Evolutionary conservation across 2,329 filamentous ascomycete species (phyloP).

Genomic region (Paecilomyces dactylethromorphus): DNA sequence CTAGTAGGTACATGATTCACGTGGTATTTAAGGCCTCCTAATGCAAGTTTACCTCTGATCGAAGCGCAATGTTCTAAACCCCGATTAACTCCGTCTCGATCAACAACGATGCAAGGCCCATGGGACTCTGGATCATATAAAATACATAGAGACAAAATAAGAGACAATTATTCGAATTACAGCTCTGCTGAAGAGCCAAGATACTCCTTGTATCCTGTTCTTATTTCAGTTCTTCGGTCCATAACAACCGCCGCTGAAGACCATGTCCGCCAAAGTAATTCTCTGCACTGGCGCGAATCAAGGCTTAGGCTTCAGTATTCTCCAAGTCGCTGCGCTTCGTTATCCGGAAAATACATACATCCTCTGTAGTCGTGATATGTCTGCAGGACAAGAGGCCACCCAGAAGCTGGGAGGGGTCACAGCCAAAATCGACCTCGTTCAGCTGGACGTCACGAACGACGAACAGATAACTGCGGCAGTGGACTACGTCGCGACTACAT

Average conservation of each 20-base stretch:
- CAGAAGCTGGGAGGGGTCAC: slow-evolving; percentile 14
- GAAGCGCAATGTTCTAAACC: background rate
- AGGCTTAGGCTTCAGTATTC: slow-evolving; percentile 27
- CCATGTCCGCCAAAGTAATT: slow-evolving; percentile 9
- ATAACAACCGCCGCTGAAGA: background rate
- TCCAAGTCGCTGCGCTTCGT: slow-evolving; percentile 19
- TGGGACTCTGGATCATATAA: too few species aligned
- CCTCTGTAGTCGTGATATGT: slow-evolving; percentile 18
- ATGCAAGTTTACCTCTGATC: background rate
- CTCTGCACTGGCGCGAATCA: slow-evolving; percentile 31
- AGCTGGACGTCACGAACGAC: slow-evolving; percentile 23
- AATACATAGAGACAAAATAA: too few species aligned
- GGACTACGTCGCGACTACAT: slow-evolving; percentile 12
- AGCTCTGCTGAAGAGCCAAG: too few species aligned
- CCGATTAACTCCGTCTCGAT: background rate
- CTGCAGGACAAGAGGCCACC: slow-evolving; percentile 20
- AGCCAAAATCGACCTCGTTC: slow-evolving; percentile 15
- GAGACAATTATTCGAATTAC: too few species aligned
- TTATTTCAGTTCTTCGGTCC: too few species aligned
- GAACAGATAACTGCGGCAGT: slow-evolving; percentile 14
- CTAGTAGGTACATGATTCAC: background rate
- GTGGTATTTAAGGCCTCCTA: background rate
- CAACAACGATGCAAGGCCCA: background rate
- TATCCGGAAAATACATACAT: slow-evolving; percentile 19
- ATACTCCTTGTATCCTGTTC: too few species aligned